Evolutionary conservation across 164 flowering plant species (phyloP), one percentile per base, ranked within the genome.

Genomic region (Annona squamosa): DNA sequence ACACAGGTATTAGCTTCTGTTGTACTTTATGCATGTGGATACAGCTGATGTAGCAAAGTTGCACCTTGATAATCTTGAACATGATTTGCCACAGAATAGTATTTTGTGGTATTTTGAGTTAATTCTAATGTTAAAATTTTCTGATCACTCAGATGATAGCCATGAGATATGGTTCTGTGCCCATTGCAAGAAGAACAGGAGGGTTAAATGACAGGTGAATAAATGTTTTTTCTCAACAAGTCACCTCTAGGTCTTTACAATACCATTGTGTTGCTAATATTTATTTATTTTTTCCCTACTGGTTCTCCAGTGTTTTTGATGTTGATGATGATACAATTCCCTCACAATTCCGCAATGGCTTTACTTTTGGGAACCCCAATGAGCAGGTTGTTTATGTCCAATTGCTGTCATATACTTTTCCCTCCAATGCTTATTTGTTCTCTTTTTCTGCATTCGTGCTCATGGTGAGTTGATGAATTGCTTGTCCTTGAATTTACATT

Each of bases 141-240:
- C 63, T 9, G 4, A 44, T 65, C 69, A 68, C 80, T 47, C 91
- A 95, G 99, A 91, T 95, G 99, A 93, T 95, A 73, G 94, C 98
- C 37, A 95, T 95, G 99, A 89, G 97, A 84, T 95, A 91, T 69
- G 99, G 99, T 64, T 82, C 98, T 69, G 80, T 95, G 43, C 99
- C 99, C 1, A 88, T 95, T 73, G 94, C 80, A 45, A 85, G 99
- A 73, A 91, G 85, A 81, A 95, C 98, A 19, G 99, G 98, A 13
- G 98, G 99, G 56, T 81, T 95, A 46, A 91, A 90, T 83, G 99
- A 95, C 86, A 92, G 99, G 99, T 91, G 18, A 19, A 57, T 43
- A 74, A 16, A 3, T 70, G 3, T 74, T 62, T 63, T 6, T 52
- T 52, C 13, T 12, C 9, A 52, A 48, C 46, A 64, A 13, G 7